Base-by-base conservation (phyloP, 225 moss, liverwort and hornwort species). In the Sphagnum contortum region DNA sequence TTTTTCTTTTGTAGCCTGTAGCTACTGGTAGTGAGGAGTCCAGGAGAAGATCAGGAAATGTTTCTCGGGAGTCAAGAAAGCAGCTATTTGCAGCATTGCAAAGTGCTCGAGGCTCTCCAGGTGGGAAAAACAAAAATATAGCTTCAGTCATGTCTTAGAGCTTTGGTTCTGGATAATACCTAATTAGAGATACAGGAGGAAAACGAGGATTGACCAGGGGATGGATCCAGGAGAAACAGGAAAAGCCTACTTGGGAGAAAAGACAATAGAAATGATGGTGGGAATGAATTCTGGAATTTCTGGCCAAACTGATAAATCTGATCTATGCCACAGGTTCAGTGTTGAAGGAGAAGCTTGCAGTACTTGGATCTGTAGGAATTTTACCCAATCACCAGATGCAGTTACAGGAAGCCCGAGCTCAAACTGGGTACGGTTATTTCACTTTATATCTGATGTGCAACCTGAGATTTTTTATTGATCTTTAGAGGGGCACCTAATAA, bases 71-170 rank as follows among this genome's bases (percentile, higher is more conserved):
- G 70, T 76, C 98, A 48, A 93, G 98, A 69, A 84, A 84, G 57
- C 98, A 99, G 67, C 91, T 99, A 48, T 99, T 93, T 72, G 82
- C 98, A 63, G 93, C 89, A 8, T 83, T 99, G 59, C 98, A 99
- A 80, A 84, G 89, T 89, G 71, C 91, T 62, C 85, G 98, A 84
- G 98, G 98, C 50, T 91, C 91, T 72, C 89, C 95, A 85, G 88
- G 95, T 82, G 68, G 63, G 70, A 47, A 48, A 12, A 48, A 10
- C 45, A 5, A 62, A 29, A 29, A 29, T 0, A 29, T 0, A 29
- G 29, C 29, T 29, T 29, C 29, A 29, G 29, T 29, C 0, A 29
- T 29, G 29, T 29, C 29, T 29, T 29, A 29, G 29, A 29, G 29
- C 29, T 29, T 29, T 29, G 29, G 29, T 29, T 29, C 29, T 29